These are phyloP conservation scores for Ogataea pilisensis DNA, from an alignment of 805 yeast species.

Conservation along the genomic window DNA sequence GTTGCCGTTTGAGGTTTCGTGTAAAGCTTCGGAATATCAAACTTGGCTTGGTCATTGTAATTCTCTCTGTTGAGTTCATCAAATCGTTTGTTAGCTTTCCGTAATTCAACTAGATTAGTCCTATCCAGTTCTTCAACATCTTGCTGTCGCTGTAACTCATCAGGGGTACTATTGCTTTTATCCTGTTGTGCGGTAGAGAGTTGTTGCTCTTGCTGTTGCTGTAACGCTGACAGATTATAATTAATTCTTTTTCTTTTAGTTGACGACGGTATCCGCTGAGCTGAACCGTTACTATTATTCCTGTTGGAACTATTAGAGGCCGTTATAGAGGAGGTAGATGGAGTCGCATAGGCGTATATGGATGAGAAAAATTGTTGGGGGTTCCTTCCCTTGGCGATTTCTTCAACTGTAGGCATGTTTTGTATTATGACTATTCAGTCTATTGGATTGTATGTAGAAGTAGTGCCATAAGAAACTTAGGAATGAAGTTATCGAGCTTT, in stretches of 20 bases:
- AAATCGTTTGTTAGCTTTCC: slow-evolving; percentile 35
- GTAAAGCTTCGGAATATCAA: slow-evolving; percentile 35
- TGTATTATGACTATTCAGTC: neutral
- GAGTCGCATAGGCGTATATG: slow-evolving; percentile 17
- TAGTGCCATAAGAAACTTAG: too few relatives aligned
- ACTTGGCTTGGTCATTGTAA: slow-evolving; percentile 34
- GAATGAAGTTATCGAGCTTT: neutral
- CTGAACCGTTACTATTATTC: neutral
- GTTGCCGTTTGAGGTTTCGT: neutral
- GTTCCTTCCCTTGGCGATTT: slow-evolving; percentile 25
- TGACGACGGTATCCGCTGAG: slow-evolving; percentile 7
- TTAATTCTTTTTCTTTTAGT: slow-evolving; percentile 30
- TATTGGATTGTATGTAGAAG: too few relatives aligned
- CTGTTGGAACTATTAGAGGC: too few relatives aligned
- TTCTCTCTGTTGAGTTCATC: slow-evolving; percentile 41
- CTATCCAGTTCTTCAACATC: slow-evolving; percentile 10
- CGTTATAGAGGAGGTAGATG: too few relatives aligned
- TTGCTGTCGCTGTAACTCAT: slow-evolving; percentile 21
- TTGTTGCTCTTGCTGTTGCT: slow-evolving; percentile 18
- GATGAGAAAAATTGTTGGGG: slow-evolving; percentile 26
- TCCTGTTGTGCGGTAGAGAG: slow-evolving; percentile 18
- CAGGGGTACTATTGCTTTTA: slow-evolving; percentile 23
- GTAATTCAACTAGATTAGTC: slow-evolving; percentile 28
- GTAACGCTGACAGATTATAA: slow-evolving; percentile 29
- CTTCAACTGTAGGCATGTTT: slow-evolving; percentile 28